These are phyloP conservation scores for Tubosaeta sp. DNA, from an alignment of 768 basidiomycete genomes.

Conservation along the genomic window DNA sequence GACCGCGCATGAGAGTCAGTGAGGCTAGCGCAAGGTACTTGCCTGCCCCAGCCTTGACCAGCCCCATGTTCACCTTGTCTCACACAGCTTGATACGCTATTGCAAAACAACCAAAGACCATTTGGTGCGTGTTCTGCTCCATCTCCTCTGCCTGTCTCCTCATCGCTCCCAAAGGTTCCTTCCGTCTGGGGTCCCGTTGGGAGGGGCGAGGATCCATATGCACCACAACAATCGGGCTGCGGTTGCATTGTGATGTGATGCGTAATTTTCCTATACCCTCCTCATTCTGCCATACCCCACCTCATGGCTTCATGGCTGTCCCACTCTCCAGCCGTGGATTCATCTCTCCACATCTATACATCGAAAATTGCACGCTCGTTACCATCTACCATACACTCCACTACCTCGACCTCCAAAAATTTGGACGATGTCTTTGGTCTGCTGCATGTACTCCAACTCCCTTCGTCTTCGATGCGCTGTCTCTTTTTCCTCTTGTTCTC, in stretches of 20 bases:
- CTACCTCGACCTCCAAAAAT: conserved; percentile 23
- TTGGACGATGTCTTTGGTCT: conserved; percentile 25
- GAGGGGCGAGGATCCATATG: conserved; percentile 91
- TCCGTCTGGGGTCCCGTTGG: conserved; percentile 92
- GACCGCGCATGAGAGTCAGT: conserved; percentile 87
- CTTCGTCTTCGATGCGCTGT: conserved; percentile 7
- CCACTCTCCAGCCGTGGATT: conserved; percentile 6
- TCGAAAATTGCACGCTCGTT: conserved; percentile 25
- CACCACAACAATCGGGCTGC: conserved; percentile 73
- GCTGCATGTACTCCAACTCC: conserved; percentile 21
- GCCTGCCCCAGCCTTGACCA: not conserved
- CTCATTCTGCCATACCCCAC: conserved; percentile 30
- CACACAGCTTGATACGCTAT: conserved; percentile 79
- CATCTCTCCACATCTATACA: conserved; percentile 22
- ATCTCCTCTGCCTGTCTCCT: not conserved
- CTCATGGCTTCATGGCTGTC: conserved; percentile 1
- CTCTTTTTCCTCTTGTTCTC: not conserved
- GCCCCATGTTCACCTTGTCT: not conserved
- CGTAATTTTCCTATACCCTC: conserved; percentile 30
- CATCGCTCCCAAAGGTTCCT: conserved; percentile 54
- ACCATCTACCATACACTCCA: conserved; percentile 24
- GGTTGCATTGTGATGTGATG: conserved; percentile 68
- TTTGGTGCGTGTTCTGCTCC: conserved; percentile 49
- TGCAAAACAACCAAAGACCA: conserved; percentile 93
- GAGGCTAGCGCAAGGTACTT: conserved; percentile 81